These are phyloP conservation scores for Periconia macrospinosa DNA, from an alignment of 2,329 filamentous ascomycete genomes.

Conservation along the genomic window DNA sequence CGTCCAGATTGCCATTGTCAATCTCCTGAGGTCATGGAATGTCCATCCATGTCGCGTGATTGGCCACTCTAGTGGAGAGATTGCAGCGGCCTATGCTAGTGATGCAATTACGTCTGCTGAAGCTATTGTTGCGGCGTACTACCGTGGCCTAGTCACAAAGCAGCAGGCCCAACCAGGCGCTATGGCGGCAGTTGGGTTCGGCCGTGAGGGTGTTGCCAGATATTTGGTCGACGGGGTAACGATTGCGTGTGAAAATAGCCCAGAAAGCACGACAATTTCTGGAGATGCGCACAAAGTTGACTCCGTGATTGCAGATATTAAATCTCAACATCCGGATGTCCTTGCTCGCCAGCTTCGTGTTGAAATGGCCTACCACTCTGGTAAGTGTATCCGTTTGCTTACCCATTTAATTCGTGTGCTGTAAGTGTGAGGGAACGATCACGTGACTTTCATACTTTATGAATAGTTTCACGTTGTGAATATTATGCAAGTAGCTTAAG, in stretches of 20 bases:
- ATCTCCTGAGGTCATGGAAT: slow-evolving; percentile 6
- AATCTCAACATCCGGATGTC: not conserved
- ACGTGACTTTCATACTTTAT: too few species aligned
- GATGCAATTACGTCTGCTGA: slow-evolving; percentile 22
- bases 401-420: too few species aligned
- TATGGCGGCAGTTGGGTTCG: slow-evolving; percentile 7
- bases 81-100: slow-evolving; percentile 43
- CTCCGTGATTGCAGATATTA: slow-evolving; percentile 12
- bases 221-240: not conserved
- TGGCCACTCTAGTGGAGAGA: slow-evolving; percentile 48
- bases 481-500: too few species aligned
- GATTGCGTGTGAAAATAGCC: slow-evolving; percentile 35
- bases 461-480: too few species aligned
- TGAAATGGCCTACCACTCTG: slow-evolving; percentile 51
- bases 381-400: too few species aligned
- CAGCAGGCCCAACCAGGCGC: not conserved
- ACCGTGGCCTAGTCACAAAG: slow-evolving; percentile 13
- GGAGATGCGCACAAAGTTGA: slow-evolving; percentile 44
- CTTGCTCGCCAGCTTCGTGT: slow-evolving; percentile 36
- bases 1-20: slow-evolving; percentile 22
- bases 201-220: not conserved
- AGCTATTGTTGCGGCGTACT: slow-evolving; percentile 22
- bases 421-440: too few species aligned
- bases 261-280: slow-evolving; percentile 46
- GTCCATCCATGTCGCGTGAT: slow-evolving; percentile 19